These are phyloP conservation scores for Aspergillus pseudoviridinutans DNA, from an alignment of 2,329 filamentous ascomycete genomes.

Conservation along the genomic window DNA sequence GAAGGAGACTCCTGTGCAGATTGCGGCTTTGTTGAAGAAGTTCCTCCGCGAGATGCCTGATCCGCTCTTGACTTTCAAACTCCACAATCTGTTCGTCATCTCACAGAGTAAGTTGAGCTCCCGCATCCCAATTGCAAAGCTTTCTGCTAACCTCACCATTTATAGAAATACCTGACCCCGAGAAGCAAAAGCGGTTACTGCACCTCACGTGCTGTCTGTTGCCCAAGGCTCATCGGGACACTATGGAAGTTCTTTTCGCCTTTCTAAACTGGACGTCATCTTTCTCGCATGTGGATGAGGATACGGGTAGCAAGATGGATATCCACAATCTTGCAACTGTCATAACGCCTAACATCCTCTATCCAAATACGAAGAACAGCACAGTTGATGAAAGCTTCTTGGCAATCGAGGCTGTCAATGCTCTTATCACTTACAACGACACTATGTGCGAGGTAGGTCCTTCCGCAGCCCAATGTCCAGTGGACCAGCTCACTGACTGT, in stretches of 20 bases:
- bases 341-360: constrained; percentile 92
- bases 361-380: constrained; percentile 63
- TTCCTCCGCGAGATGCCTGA: constrained; percentile 93
- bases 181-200: constrained; percentile 76
- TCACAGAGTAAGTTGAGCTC: constrained; percentile 63
- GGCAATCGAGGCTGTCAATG: constrained; percentile 88
- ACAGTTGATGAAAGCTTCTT: constrained; percentile 86
- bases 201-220: constrained; percentile 90
- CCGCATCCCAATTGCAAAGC: constrained; percentile 8
- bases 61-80: constrained; percentile 88
- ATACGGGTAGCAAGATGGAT: constrained; percentile 98
- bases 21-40: constrained; percentile 90
- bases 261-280: constrained; percentile 98
- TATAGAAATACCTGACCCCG: constrained; percentile 70
- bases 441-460: constrained; percentile 87
- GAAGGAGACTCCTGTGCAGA: constrained; percentile 85
- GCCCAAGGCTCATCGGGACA: constrained; percentile 88
- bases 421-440: constrained; percentile 88
- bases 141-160: neutral
- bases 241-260: constrained; percentile 88
- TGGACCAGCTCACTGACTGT: constrained; percentile 4
- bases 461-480: neutral
- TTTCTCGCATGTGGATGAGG: constrained; percentile 95
- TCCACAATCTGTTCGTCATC: constrained; percentile 84
- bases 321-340: constrained; percentile 96